Conservation (phyloP, 331 rosid genomes). For the Phaseolus coccineus region DNA sequence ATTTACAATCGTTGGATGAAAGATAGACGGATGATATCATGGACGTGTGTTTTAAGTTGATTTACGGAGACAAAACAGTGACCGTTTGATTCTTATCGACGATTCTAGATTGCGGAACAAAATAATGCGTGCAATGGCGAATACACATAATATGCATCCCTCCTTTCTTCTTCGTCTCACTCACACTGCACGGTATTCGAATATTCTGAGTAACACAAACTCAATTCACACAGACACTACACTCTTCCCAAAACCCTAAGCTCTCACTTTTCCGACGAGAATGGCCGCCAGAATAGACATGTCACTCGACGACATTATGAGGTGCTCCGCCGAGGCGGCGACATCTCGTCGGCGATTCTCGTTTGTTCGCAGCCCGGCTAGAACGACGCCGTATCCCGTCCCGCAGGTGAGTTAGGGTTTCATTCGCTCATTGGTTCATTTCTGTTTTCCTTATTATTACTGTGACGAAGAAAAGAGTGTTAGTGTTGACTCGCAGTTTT, state of each 20-base stretch:
- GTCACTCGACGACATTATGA: conserved; percentile 38
- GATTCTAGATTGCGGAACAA: background rate
- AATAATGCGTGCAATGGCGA: background rate
- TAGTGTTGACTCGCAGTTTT: background rate
- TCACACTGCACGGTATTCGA: background rate
- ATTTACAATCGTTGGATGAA: background rate
- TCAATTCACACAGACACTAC: background rate
- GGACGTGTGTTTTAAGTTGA: too few species aligned
- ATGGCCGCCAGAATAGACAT: conserved; percentile 33
- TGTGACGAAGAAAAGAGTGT: background rate
- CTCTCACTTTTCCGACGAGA: background rate
- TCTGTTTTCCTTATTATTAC: background rate
- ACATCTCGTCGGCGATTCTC: conserved; percentile 12
- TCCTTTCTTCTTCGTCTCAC: background rate
- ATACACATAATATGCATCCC: background rate
- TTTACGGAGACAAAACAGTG: too few species aligned
- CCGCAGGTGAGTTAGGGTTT: conserved; percentile 31
- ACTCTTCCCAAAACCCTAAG: background rate
- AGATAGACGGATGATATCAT: background rate
- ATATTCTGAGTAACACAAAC: background rate
- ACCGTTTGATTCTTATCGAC: background rate
- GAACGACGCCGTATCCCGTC: conserved; percentile 16
- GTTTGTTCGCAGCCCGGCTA: background rate
- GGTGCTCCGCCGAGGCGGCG: conserved; percentile 17
- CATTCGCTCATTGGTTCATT: background rate